Conservation (phyloP, 192 early-diverging fungal genomes). For the Tieghemiomyces parasiticus region DNA sequence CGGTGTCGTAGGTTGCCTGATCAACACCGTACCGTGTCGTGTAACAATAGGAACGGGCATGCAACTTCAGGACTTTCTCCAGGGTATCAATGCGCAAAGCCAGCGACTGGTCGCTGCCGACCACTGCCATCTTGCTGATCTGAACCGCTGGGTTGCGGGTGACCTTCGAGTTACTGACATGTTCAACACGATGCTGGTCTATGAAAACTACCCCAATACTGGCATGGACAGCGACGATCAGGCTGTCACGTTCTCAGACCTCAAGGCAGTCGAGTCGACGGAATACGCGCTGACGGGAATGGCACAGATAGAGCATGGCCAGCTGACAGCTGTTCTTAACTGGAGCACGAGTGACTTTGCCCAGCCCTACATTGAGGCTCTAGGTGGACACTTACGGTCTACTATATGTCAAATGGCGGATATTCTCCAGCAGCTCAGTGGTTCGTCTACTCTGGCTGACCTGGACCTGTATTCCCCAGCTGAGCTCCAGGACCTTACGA, state of each 20-base stretch:
- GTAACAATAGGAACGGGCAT: neutral
- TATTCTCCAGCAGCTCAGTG: too few species aligned
- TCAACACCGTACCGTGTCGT: neutral
- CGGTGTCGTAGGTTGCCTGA: neutral
- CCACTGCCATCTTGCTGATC: neutral
- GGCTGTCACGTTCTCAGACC: neutral
- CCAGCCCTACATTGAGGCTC: neutral
- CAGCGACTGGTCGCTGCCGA: neutral
- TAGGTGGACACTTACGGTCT: neutral
- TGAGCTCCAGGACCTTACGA: neutral
- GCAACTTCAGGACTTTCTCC: neutral
- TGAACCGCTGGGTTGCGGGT: neutral
- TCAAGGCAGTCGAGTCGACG: neutral
- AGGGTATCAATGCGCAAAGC: neutral
- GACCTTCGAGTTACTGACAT: neutral
- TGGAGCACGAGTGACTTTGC: neutral
- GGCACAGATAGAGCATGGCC: neutral
- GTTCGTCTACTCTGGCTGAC: neutral
- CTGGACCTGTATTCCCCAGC: neutral
- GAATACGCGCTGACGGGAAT: constrained; percentile 1
- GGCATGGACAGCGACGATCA: neutral
- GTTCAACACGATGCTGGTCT: constrained; percentile 5
- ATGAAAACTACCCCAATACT: constrained; percentile 1
- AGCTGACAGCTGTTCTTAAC: neutral
- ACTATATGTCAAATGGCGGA: neutral